These are phyloP conservation scores for Hylodesmum podocarpum DNA, from an alignment of 306 rosid species.

Conservation along the genomic window DNA sequence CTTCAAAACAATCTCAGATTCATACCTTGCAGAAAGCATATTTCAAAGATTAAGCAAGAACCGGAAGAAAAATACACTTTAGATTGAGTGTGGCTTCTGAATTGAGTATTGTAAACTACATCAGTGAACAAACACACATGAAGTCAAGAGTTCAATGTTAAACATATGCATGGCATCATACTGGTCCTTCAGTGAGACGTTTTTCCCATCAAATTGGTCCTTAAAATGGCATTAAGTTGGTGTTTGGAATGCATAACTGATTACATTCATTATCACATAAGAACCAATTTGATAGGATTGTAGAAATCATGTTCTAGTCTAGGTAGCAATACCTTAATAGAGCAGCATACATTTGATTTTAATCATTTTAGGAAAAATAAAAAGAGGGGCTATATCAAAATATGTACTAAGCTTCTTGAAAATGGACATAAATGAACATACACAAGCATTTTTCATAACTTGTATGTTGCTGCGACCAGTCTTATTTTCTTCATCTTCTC, in stretches of 20 bases:
- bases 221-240: not conserved
- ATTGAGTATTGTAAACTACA: not conserved
- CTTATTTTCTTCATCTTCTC: too few species aligned
- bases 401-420: conserved; percentile 65
- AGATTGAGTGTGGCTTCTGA: not conserved
- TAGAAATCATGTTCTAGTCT: not conserved
- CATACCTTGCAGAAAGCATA: not conserved
- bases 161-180: not conserved
- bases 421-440: conserved; percentile 67
- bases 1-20: not conserved
- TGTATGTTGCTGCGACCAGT: too few species aligned
- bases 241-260: not conserved
- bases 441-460: too few species aligned
- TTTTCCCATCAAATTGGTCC: conserved; percentile 14
- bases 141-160: not conserved
- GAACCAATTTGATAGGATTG: not conserved
- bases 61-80: too few species aligned
- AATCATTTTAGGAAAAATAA: not conserved
- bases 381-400: not conserved
- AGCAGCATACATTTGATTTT: not conserved
- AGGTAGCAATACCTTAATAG: not conserved
- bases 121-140: not conserved
- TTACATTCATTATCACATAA: not conserved
- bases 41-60: not conserved
- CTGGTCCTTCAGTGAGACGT: not conserved